phyloP scores from a whole-genome alignment of 495 filamentous ascomycete species.

The Neohortaea acidophila region DNA sequence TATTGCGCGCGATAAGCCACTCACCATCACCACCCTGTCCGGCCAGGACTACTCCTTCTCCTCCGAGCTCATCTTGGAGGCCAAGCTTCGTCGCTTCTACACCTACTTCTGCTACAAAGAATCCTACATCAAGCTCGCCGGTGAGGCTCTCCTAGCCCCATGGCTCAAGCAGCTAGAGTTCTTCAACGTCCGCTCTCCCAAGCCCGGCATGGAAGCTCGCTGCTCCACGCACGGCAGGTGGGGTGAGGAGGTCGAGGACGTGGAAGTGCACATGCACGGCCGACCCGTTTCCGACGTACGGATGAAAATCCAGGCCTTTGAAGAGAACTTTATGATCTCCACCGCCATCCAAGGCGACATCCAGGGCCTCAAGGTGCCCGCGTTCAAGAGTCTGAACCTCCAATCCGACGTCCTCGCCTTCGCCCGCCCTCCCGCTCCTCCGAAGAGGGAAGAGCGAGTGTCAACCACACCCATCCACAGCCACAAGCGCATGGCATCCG shows the following conservation, averaged over 20 bases:
- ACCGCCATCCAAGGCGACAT: slow-evolving; percentile 33
- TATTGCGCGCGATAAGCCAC: slow-evolving; percentile 18
- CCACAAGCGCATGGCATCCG: background rate
- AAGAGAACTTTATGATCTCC: slow-evolving; percentile 46
- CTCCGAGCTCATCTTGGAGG: slow-evolving; percentile 33
- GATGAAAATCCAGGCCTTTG: slow-evolving; percentile 47
- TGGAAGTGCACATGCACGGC: slow-evolving; percentile 38
- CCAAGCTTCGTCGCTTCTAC: slow-evolving; percentile 63
- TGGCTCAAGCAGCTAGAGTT: slow-evolving; percentile 65
- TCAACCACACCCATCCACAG: too few species aligned
- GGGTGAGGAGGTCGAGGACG: slow-evolving; percentile 37
- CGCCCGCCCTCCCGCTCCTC: background rate
- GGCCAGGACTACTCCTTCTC: slow-evolving; percentile 22
- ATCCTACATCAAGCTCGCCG: slow-evolving; percentile 87
- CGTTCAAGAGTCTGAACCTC: slow-evolving; percentile 18
- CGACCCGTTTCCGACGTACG: slow-evolving; percentile 36
- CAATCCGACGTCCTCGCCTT: slow-evolving; percentile 20
- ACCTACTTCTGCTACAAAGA: slow-evolving; percentile 81
- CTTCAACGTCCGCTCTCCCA: slow-evolving; percentile 43
- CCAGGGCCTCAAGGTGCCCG: slow-evolving; percentile 12
- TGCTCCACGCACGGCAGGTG: slow-evolving; percentile 28
- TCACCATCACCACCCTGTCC: slow-evolving; percentile 18
- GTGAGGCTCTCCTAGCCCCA: slow-evolving; percentile 65
- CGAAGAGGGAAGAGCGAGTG: background rate
- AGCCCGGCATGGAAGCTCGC: slow-evolving; percentile 23